Percentiles rank a stretch among this genome's conserved stretches.
Conservation (phyloP, 805 yeast species). For the Saccharomycodes ludwigii region DNA sequence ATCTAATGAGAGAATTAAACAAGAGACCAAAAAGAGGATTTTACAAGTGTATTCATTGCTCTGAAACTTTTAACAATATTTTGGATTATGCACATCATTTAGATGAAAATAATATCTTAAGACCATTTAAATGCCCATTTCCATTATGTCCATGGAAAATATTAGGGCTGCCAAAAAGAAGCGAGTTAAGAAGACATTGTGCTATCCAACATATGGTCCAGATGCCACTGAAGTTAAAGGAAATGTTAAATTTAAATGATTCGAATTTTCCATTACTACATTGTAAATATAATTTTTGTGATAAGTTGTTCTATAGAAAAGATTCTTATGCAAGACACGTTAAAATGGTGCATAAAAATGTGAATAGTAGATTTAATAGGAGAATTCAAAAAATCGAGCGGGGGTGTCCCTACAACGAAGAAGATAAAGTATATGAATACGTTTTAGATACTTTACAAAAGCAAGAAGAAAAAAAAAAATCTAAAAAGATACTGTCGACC, state of each 20-base stretch:
- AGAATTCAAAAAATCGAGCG: slow-evolving; percentile 17
- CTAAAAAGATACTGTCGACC: too few species aligned
- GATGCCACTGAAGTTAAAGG: slow-evolving; percentile 16
- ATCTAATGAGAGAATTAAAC: slow-evolving; percentile 16
- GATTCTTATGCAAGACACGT: slow-evolving; percentile 44
- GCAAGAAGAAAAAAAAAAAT: too few species aligned
- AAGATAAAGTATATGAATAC: slow-evolving; percentile 7
- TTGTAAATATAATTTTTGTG: slow-evolving; percentile 29
- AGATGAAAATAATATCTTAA: slow-evolving; percentile 27
- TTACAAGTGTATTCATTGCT: slow-evolving; percentile 37
- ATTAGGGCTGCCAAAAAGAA: slow-evolving; percentile 35
- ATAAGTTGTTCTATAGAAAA: slow-evolving; percentile 35
- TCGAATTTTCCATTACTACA: slow-evolving; percentile 19
- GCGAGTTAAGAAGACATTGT: slow-evolving; percentile 39
- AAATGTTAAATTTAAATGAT: slow-evolving; percentile 18
- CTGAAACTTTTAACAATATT: slow-evolving; percentile 26
- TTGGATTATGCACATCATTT: slow-evolving; percentile 31
- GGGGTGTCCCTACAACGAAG: slow-evolving; percentile 15
- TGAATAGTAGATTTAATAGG: slow-evolving; percentile 29
- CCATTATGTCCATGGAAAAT: slow-evolving; percentile 36
- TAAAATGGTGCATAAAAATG: slow-evolving; percentile 35
- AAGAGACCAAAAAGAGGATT: slow-evolving; percentile 30
- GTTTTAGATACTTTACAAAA: too few species aligned
- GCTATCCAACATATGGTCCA: slow-evolving; percentile 32
- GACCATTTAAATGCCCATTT: slow-evolving; percentile 35